Percentiles rank a stretch among this genome's conserved stretches.
These are phyloP conservation scores for Populus euphratica DNA, from an alignment of 345 rosid genomes.

Conservation along the genomic window DNA sequence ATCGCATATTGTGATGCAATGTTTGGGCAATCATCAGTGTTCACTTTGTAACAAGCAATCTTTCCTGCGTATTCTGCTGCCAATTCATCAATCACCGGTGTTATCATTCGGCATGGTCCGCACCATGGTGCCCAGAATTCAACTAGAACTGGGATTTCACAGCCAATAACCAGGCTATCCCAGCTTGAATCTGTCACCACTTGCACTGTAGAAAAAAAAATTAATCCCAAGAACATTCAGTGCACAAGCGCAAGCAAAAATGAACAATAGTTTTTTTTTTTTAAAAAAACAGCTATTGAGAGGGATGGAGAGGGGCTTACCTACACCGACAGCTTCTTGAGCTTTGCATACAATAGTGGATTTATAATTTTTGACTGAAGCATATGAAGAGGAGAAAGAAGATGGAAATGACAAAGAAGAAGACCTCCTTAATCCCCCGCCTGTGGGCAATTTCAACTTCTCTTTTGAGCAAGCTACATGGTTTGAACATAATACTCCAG, in stretches of 20 bases:
- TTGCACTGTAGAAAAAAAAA: neutral
- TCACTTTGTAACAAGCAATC: conserved; percentile 48
- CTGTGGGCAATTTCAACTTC: neutral
- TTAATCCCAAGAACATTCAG: neutral
- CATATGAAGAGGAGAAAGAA: neutral
- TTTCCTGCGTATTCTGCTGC: conserved; percentile 35
- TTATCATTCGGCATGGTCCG: neutral
- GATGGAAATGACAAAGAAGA: neutral
- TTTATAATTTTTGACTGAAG: neutral
- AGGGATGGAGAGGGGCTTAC: neutral
- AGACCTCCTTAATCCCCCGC: neutral
- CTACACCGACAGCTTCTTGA: neutral
- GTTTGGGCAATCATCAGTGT: conserved; percentile 57
- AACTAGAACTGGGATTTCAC: neutral
- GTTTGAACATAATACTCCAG: neutral
- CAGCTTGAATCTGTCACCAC: neutral
- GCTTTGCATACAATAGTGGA: neutral
- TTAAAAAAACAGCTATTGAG: neutral
- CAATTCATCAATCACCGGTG: neutral
- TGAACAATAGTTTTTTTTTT: neutral
- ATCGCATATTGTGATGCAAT: conserved; percentile 50
- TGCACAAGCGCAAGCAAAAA: neutral
- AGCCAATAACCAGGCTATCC: neutral
- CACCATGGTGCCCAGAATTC: neutral
- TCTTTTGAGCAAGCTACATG: neutral